Evolutionary conservation across 176 grass and related monocot species (phyloP), one percentile per base, ranked within the genome.

Genomic region (Carex pumila): DNA sequence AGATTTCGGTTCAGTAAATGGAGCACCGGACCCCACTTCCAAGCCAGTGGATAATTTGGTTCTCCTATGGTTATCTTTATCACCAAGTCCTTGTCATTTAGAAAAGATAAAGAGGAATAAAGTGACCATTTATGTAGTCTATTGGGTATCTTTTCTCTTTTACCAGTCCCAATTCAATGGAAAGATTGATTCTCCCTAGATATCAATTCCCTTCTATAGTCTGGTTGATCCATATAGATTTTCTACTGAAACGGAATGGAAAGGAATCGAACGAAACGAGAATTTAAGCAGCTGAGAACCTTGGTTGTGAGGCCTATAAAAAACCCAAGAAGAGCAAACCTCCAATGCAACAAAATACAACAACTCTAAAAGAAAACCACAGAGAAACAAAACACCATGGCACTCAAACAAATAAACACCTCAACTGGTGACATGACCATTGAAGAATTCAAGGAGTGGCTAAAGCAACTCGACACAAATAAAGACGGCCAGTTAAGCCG

Each of bases 361-460:
- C 2, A 64, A 59, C 9, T 8, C 59, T 56, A 18, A 80, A 43
- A 43, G 17, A 80, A 41, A 65, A 29, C 36, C 37, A 62, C 34
- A 61, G 62, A 83, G 9, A 68, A 67, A 65, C 11, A 65, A 69
- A 83, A 85, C 61, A 18, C 9, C 53, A 92, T 92, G 91, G 91
- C 85, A 63, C 81, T 88, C 47, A 86, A 72, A 63, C 68, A 85
- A 21, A 6, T 88, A 4, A 69, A 34, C 18, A 55, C 73, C 11
- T n/a, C 62, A 18, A 65, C 57, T 15, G 36, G 53, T 39, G 81
- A 17, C 32, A 83, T 88, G 63, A 92, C 86, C 0, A 14, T 90
- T 19, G 59, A 91, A 56, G 84, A 94, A 18, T 92, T 92, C 86
- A 94, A 88, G 88, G 45, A 80, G 15, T 94, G 92, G 92, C 70